Base-by-base conservation (phyloP, 2,329 filamentous ascomycete species). In the Ilyonectria sp. region DNA sequence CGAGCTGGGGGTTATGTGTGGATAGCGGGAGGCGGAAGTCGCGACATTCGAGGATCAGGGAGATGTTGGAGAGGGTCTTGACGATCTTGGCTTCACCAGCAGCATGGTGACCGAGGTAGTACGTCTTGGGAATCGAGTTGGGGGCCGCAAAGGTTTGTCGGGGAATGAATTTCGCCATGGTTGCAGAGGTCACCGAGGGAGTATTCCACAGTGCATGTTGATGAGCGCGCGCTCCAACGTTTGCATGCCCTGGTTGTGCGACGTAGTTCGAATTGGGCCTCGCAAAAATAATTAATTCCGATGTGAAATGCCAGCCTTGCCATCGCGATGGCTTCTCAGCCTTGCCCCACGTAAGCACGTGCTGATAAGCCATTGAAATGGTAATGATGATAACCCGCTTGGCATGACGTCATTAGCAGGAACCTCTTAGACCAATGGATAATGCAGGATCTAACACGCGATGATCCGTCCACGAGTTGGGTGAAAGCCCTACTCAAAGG, bases 71-170 rank as follows among this genome's bases (percentile, higher is more conserved):
- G 55, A 99, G 88, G 78, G 93, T 87, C 79, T 93, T 93, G 92
- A 98, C 97, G 79, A 93, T 92, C 54, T 88, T 85, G 35, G 97
- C 86, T 46, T 76, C 64, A 17, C 93, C 96, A 10, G 93, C 88
- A 68, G 90, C 89, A 85, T 99, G 96, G 83, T 99, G 96, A 69
- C 96, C 96, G 53, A 98, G 88, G 83, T 94, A 99, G 83, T 98
- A 99, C 66, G 95, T 96, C 71, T 94, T 91, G 44, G 93, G 92
- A 68, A 98, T 91, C 59, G 91, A 92, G 49, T 84, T 77, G 61
- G 95, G 92, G 49, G 91, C 84, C 44, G 92, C 90, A 80, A 97
- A 98, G 60, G 84, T 82, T 71, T 85, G 80, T 74, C 95, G 93
- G 29, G 96, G 94, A 47, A 92, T 80, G 82, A 98, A 97, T 75